Percentiles rank a stretch among this genome's conserved stretches.
phyloP scores from a whole-genome alignment of 208 protist species.

The Acanthamoeba sp. region DNA sequence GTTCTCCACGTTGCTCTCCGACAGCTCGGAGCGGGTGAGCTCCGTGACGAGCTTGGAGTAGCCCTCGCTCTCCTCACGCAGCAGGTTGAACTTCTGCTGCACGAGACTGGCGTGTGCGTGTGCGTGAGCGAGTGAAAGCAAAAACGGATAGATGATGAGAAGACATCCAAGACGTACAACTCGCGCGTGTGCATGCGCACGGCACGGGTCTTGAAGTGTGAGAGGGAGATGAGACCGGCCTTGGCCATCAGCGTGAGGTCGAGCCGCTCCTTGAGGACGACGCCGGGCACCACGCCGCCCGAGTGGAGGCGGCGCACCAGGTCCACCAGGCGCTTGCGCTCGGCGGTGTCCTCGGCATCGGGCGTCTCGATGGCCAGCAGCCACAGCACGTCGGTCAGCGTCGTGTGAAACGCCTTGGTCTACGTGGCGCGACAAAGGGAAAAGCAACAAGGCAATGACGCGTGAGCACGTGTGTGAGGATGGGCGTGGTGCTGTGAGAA shows the following conservation, averaged over 20 bases:
- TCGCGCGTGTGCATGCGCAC: constrained; percentile 63
- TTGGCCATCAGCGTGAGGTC: constrained; percentile 36
- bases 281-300: constrained; percentile 3
- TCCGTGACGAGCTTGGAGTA: constrained; percentile 90
- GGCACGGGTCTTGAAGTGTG: not conserved
- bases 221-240: not conserved
- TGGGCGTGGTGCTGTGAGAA: not conserved
- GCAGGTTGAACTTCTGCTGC: constrained; percentile 89
- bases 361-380: constrained; percentile 14
- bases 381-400: constrained; percentile 35
- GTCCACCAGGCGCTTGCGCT: constrained; percentile 58
- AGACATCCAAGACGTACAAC: constrained; percentile 27
- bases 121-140: not conserved
- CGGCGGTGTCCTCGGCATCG: not conserved
- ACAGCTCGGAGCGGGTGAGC: constrained; percentile 72
- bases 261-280: constrained; percentile 35
- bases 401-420: not conserved
- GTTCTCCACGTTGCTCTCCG: constrained; percentile 33
- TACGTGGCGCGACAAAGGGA: not conserved
- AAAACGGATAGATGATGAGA: not conserved
- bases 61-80: constrained; percentile 90
- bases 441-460: no score
- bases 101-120: not conserved
- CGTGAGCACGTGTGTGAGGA: no score
- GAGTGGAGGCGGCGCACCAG: constrained; percentile 25